These are phyloP conservation scores for Chrysopogon serrulatus DNA, from an alignment of 176 grass and related monocot genomes.

Conservation along the genomic window DNA sequence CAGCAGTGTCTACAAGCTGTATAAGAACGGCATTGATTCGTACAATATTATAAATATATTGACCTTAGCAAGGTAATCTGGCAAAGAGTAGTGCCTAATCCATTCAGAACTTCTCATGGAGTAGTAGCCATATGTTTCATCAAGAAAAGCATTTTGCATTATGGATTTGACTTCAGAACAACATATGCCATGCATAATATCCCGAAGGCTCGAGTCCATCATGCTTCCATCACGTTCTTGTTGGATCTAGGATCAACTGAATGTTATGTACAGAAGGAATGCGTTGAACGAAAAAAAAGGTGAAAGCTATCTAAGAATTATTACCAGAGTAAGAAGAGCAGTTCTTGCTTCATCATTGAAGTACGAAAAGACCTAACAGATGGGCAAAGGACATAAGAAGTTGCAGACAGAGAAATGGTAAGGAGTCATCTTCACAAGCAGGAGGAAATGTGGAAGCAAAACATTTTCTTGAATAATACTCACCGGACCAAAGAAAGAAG, in stretches of 20 bases:
- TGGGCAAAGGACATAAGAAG: slow-evolving; percentile 6
- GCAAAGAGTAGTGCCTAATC: slow-evolving; percentile 43
- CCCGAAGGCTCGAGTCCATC: slow-evolving; percentile 13
- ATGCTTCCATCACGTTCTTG: slow-evolving; percentile 47
- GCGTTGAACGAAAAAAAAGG: neutral
- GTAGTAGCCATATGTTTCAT: slow-evolving; percentile 44
- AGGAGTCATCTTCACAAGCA: slow-evolving; percentile 13
- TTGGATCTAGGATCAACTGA: slow-evolving; percentile 38
- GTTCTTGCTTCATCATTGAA: slow-evolving; percentile 36
- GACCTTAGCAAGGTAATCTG: slow-evolving; percentile 57
- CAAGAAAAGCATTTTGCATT: slow-evolving; percentile 33
- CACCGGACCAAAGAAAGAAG: slow-evolving; percentile 40
- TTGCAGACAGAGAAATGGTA: slow-evolving; percentile 8
- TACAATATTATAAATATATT: neutral
- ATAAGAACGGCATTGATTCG: neutral
- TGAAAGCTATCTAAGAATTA: slow-evolving; percentile 16
- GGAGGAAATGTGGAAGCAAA: neutral
- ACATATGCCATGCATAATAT: slow-evolving; percentile 41
- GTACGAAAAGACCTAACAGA: slow-evolving; percentile 49
- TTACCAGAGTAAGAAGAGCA: slow-evolving; percentile 43
- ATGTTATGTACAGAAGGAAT: slow-evolving; percentile 21
- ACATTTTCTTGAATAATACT: slow-evolving; percentile 7
- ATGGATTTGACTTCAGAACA: slow-evolving; percentile 35
- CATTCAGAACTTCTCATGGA: slow-evolving; percentile 46
- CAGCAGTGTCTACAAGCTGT: neutral